Evolutionary conservation across 345 rosid genomes (phyloP).

Genomic region (Citropsis articulata): DNA sequence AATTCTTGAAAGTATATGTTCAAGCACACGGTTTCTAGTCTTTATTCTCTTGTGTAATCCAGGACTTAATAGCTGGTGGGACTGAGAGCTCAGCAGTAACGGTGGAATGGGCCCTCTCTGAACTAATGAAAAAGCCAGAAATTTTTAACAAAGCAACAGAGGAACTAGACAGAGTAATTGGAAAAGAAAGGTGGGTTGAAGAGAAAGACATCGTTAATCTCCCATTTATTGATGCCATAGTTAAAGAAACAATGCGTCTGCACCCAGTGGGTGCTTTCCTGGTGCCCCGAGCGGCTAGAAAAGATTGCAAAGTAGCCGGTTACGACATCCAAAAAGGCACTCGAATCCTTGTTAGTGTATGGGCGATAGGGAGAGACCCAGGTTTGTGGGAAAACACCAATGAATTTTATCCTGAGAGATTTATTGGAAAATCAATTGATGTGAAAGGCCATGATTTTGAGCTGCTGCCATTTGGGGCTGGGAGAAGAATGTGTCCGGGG

Average conservation of each 20-base stretch:
- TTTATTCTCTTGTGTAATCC: background rate
- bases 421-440: conserved; percentile 40
- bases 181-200: conserved; percentile 48
- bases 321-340: conserved; percentile 50
- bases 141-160: conserved; percentile 45
- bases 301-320: conserved; percentile 37
- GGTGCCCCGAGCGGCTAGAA: conserved; percentile 40
- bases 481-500: conserved; percentile 82
- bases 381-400: conserved; percentile 47
- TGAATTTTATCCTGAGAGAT: conserved; percentile 55
- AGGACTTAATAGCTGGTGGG: conserved; percentile 64
- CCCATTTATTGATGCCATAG: conserved; percentile 44
- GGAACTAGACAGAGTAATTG: conserved; percentile 57
- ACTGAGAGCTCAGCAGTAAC: conserved; percentile 65
- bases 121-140: conserved; percentile 46
- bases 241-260: conserved; percentile 61
- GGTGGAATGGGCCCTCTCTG: conserved; percentile 64
- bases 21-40: no score
- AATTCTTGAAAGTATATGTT: no score
- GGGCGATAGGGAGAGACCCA: conserved; percentile 65
- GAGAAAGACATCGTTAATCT: conserved; percentile 52
- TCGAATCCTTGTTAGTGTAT: conserved; percentile 38
- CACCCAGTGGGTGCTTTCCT: conserved; percentile 66
- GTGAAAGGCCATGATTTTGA: conserved; percentile 60
- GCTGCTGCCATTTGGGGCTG: conserved; percentile 64